Evolutionary conservation across 306 rosid genomes (phyloP), one percentile per base, ranked within the genome.

Genomic region (Sophora flavescens): DNA sequence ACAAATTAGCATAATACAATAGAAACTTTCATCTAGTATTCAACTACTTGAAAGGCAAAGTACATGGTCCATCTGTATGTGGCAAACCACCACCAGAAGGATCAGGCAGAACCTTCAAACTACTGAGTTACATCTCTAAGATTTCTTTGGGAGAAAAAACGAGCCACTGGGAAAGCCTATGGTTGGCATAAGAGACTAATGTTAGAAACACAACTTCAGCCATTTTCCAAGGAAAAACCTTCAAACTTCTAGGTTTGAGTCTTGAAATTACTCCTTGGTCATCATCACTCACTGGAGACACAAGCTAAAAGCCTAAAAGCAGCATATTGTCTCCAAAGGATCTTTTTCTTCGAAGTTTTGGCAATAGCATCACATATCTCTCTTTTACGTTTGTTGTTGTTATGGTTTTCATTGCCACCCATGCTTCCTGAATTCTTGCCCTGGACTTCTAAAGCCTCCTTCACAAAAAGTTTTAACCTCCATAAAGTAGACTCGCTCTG

Each of bases 401-500:
- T 79, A 10, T 52, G 86, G 45, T 62, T 82, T 54, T 79, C 90
- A 35, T 76, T 81, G 60, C 81, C 87, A 8, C 75, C 89, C 6
- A 59, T 4, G 80, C 80, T 84, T 59, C 88, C 86, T 3, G 84
- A 84, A 74, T 74, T 79, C 88, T 85, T 92, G 83, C 84, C 89
- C 58, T 86, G 90, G 60, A 52, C 77, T 88, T 90, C 93, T 44
- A 87, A 56, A 47, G 96, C 89, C 66, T 82, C 90, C 82, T 86
- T 89, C 41, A 82, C 93, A 57, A 92, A 90, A 83, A 79, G 73
- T 32, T 89, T 90, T 71, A 94, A 86, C 84, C 92, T 86, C 96
- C 98, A 94, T 63, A 90, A 78, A 63, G 97, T 92, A 50, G 92
- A 80, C 63, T 92, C 91, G 8, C 90, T 87, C 97, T 94, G 92